Evolutionary conservation across 23 red algal genomes (phyloP), one percentile per base, ranked within the genome.

Genomic region (Gracilariopsis chorda): DNA sequence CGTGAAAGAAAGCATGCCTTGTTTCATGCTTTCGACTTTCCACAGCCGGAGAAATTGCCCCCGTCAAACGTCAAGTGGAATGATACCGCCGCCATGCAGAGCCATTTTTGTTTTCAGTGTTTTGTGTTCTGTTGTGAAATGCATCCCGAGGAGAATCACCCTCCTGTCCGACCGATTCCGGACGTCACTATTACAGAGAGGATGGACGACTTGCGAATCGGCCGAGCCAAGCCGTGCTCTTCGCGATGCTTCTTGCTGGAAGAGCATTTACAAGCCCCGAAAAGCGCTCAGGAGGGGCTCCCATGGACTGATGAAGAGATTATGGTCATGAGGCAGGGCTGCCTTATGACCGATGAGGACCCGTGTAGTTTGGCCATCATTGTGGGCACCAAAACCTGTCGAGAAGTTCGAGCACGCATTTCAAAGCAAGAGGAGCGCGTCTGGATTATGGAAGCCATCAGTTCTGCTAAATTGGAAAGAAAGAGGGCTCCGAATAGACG

Each of bases 41-140:
- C 51, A 13, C 33, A n/a, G 12, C 8, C 35, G 7, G 24, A 60
- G 30, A 4, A 42, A 2, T 33, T 49, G 20, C 21, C 0, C 42
- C 20, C 10, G 45, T 29, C 30, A 27, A 44, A 70, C 7, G 42
- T 30, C 35, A 9, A 20, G n/a, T 45, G 35, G 20, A 57, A 21
- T 24, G 76, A 36, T 20, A 48, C 39, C 44, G 65, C 70, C 7
- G n/a, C n/a, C n/a, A n/a, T n/a, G n/a, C 48, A 56, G 9, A 75
- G 43, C 19, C 48, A 63, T 51, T 91, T 91, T 41, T 91, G 88
- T 74, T 91, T 91, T 40, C 34, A 73, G 20, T 91, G 88, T 45
- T 74, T 79, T 55, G 33, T 65, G 1, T 91, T 91, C 82, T 39
- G 8, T 25, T 91, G 88, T 49, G 43, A 82, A 11, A 51, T 57